Evolutionary conservation across 495 filamentous ascomycete genomes (phyloP).

Genomic region (Amphirosellinia nigrospora): DNA sequence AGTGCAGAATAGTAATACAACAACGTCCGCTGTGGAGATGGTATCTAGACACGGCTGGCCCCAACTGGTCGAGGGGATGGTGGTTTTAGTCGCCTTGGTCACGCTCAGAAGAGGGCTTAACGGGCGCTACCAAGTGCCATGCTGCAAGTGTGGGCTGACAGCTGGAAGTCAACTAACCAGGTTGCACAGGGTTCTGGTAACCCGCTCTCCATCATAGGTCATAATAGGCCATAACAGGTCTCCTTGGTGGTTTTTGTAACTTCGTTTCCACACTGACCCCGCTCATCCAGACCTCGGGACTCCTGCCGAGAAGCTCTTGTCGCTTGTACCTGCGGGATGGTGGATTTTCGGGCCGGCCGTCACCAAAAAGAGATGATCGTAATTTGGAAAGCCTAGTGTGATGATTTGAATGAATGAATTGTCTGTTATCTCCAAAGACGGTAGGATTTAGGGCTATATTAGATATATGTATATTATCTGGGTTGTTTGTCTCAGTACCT

Average conservation of each 20-base stretch:
- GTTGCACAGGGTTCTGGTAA: slow-evolving; percentile 1
- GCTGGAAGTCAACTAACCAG: neutral
- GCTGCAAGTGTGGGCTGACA: slow-evolving; percentile 18
- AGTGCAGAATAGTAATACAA: neutral
- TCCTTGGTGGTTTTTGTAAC: too few relatives aligned
- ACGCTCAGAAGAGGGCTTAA: neutral
- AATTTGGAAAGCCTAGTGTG: neutral
- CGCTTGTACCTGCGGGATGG: neutral
- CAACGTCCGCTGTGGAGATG: too few relatives aligned
- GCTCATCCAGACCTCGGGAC: slow-evolving; percentile 13
- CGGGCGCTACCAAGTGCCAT: slow-evolving; percentile 21
- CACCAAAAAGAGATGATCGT: slow-evolving; percentile 16
- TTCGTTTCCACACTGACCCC: slow-evolving; percentile 1
- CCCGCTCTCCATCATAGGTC: neutral
- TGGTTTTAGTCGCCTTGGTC: neutral
- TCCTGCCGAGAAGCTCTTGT: slow-evolving; percentile 8
- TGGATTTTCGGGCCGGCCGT: slow-evolving; percentile 19
- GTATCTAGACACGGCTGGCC: neutral
- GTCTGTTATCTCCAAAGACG: neutral
- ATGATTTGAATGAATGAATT: neutral
- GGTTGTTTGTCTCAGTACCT: neutral
- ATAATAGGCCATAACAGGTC: too few relatives aligned
- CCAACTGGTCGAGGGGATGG: neutral
- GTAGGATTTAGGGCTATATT: neutral
- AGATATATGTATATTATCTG: neutral